phyloP scores from a whole-genome alignment of 768 basidiomycete species.

The Xerocomellus intermedius region DNA sequence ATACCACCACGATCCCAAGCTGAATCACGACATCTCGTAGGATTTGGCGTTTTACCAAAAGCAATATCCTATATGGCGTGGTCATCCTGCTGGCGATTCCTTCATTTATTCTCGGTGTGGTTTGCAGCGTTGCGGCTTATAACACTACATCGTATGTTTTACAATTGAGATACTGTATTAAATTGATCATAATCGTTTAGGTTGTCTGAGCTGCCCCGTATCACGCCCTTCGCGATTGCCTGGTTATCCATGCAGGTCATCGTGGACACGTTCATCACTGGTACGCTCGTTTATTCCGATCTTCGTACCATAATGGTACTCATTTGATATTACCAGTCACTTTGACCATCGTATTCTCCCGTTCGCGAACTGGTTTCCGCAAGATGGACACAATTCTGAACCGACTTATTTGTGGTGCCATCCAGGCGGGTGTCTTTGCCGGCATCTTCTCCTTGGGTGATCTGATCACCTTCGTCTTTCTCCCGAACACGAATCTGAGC shows the following conservation, averaged over 20 bases:
- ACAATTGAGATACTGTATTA: background rate
- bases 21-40: slow-evolving; percentile 1
- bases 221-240: slow-evolving; percentile 43
- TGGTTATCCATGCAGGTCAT: slow-evolving; percentile 48
- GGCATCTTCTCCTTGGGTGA: slow-evolving; percentile 25
- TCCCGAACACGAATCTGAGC: slow-evolving; percentile 33
- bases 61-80: slow-evolving; percentile 29
- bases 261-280: slow-evolving; percentile 45
- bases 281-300: slow-evolving; percentile 21
- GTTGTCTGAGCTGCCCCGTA: slow-evolving; percentile 39
- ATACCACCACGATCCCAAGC: too few species aligned
- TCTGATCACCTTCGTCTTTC: slow-evolving; percentile 36
- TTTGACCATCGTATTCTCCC: background rate
- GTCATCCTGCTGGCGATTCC: slow-evolving; percentile 38
- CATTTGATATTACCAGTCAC: slow-evolving; percentile 16
- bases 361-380: slow-evolving; percentile 48
- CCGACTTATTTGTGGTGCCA: slow-evolving; percentile 7
- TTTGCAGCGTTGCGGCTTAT: slow-evolving; percentile 43
- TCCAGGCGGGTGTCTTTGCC: slow-evolving; percentile 5
- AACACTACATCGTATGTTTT: slow-evolving; percentile 39
- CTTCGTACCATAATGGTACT: too few species aligned
- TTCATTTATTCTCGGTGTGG: slow-evolving; percentile 44
- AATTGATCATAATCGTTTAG: slow-evolving; percentile 22
- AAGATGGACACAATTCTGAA: slow-evolving; percentile 45
- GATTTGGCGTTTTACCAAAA: slow-evolving; percentile 14